phyloP scores from a whole-genome alignment of 306 rosid genomes.

The Acacia confusa region DNA sequence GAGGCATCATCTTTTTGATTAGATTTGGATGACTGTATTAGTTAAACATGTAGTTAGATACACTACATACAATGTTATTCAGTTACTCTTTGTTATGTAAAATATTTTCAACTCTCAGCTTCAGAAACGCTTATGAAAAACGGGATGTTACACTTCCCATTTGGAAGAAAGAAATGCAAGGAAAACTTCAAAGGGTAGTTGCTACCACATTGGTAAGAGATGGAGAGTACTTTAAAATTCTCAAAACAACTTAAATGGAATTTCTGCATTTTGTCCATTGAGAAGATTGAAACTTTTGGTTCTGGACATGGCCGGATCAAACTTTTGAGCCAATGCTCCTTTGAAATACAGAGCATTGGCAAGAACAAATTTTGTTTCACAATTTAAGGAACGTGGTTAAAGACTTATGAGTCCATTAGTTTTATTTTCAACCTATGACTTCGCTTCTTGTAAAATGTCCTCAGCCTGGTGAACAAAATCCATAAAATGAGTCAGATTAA shows the following conservation, averaged over 20 bases:
- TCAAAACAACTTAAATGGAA: conserved; percentile 24
- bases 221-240: background rate
- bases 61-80: too few relatives aligned
- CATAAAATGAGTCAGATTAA: too few relatives aligned
- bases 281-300: conserved; percentile 25
- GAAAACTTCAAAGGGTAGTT: too few relatives aligned
- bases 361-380: background rate
- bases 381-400: background rate
- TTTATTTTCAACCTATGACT: conserved; percentile 22
- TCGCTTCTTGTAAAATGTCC: conserved; percentile 19
- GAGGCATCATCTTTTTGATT: too few relatives aligned
- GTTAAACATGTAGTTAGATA: too few relatives aligned
- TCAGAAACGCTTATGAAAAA: too few relatives aligned
- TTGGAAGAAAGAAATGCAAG: too few relatives aligned
- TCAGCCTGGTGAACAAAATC: background rate
- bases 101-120: too few relatives aligned
- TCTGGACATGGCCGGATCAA: background rate
- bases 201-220: too few relatives aligned
- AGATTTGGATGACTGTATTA: too few relatives aligned
- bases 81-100: too few relatives aligned
- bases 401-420: conserved; percentile 14
- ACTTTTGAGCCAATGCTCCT: conserved; percentile 25
- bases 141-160: too few relatives aligned
- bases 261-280: background rate
- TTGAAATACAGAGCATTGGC: conserved; percentile 36